Conservation (phyloP, 805 yeast genomes). For the Hanseniaspora occidentalis region DNA sequence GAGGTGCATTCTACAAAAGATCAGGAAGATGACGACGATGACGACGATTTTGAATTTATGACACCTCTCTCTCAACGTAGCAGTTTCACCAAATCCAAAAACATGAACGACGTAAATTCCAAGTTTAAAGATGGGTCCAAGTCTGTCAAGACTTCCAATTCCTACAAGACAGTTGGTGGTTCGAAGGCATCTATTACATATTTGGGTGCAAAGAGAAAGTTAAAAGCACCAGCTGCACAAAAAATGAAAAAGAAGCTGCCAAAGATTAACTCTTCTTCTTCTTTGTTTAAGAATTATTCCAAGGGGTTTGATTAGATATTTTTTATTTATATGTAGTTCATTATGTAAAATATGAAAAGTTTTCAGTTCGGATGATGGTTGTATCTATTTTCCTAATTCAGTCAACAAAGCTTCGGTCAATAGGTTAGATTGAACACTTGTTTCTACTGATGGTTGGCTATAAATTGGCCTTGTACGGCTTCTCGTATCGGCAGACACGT, state of each 20-base stretch:
- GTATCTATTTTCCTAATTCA: not conserved
- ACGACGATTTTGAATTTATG: slow-evolving; percentile 16
- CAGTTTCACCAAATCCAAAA: slow-evolving; percentile 33
- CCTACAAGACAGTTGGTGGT: slow-evolving; percentile 43
- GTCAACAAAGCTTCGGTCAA: not conserved
- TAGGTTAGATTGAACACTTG: slow-evolving; percentile 1
- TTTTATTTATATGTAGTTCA: slow-evolving; percentile 11
- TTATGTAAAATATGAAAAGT: slow-evolving; percentile 14
- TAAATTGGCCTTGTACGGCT: not conserved
- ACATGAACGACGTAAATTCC: slow-evolving; percentile 23
- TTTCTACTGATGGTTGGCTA: not conserved
- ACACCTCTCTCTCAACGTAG: slow-evolving; percentile 22
- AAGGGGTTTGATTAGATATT: not conserved
- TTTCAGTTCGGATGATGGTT: no score
- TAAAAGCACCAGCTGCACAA: slow-evolving; percentile 17
- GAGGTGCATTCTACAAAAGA: slow-evolving; percentile 9
- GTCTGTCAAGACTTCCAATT: slow-evolving; percentile 38
- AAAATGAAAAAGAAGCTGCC: not conserved
- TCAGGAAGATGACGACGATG: slow-evolving; percentile 11
- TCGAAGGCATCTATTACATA: slow-evolving; percentile 47
- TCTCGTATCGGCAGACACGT: no score
- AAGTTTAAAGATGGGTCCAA: slow-evolving; percentile 31
- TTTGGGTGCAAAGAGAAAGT: slow-evolving; percentile 28
- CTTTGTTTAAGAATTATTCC: not conserved
- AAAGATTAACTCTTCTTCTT: not conserved